phyloP scores from a whole-genome alignment of 148 eudicot species.

The Simmondsia chinensis region DNA sequence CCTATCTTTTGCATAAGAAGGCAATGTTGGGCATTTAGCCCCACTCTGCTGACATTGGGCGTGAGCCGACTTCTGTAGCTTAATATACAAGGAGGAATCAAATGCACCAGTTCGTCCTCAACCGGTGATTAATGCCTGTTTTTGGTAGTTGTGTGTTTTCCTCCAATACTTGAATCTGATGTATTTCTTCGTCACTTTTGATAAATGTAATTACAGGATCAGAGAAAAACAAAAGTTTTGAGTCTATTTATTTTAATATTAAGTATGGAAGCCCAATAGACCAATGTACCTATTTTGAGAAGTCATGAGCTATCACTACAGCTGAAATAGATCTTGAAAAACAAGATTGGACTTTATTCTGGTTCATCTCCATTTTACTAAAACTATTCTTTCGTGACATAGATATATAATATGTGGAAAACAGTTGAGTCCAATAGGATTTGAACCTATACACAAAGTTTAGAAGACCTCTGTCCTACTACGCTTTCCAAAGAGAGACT shows the following conservation, averaged over 20 bases:
- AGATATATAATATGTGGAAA: too few relatives aligned
- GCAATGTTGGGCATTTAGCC: constrained; percentile 96
- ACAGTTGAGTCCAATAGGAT: too few relatives aligned
- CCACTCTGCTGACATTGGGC: constrained; percentile 99
- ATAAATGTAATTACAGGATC: constrained; percentile 12
- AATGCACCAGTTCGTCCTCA: constrained; percentile 86
- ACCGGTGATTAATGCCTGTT: constrained; percentile 81
- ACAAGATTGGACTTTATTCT: too few relatives aligned
- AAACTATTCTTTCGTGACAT: too few relatives aligned
- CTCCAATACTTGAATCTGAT: constrained; percentile 40
- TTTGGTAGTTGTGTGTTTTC: constrained; percentile 69
- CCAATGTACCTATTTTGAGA: too few relatives aligned
- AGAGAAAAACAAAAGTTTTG: constrained; percentile 1
- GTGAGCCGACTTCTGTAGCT: constrained; percentile 99
- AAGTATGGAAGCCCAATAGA: too few relatives aligned
- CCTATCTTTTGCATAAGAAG: constrained; percentile 87
- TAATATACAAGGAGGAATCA: constrained; percentile 77
- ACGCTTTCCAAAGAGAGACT: too few relatives aligned
- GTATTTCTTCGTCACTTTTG: constrained; percentile 24
- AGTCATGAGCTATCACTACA: too few relatives aligned
- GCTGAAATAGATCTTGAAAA: too few relatives aligned
- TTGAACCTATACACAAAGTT: too few relatives aligned
- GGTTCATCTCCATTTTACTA: too few relatives aligned
- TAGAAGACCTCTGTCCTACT: too few relatives aligned
- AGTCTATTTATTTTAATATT: constrained; percentile 1